phyloP scores from a whole-genome alignment of 2,329 filamentous ascomycete genomes.

The Didymella segeticola region DNA sequence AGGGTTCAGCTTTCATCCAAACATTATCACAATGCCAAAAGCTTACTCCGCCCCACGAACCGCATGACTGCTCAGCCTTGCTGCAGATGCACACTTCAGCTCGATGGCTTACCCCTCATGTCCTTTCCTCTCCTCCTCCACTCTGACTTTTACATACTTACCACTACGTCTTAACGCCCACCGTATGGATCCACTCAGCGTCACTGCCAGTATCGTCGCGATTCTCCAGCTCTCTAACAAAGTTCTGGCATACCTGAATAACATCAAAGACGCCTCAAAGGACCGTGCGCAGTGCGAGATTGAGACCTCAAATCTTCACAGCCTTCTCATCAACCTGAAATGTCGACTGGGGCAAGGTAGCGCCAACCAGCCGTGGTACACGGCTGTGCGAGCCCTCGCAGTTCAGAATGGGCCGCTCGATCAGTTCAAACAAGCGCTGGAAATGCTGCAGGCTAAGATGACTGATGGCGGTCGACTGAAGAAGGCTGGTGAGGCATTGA shows the following conservation, averaged over 20 bases:
- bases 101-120: neutral
- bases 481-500: conserved; percentile 7
- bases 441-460: conserved; percentile 21
- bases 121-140: neutral
- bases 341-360: conserved; percentile 1
- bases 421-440: conserved; percentile 33
- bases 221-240: conserved; percentile 15
- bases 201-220: conserved; percentile 17
- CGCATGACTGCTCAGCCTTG: neutral
- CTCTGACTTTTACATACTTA: neutral
- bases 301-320: conserved; percentile 3
- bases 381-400: conserved; percentile 22
- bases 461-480: conserved; percentile 19
- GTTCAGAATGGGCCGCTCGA: conserved; percentile 32
- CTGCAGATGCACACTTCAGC: neutral
- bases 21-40: too few relatives aligned
- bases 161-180: neutral
- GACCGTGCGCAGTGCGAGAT: conserved; percentile 6
- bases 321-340: conserved; percentile 4
- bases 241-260: conserved; percentile 5
- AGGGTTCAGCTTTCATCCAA: neutral
- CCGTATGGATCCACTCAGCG: conserved; percentile 16
- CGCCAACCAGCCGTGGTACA: conserved; percentile 27
- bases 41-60: neutral
- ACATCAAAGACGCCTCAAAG: conserved; percentile 13